Conservation (phyloP, 2,329 filamentous ascomycete genomes). For the Fusarium sp. region DNA sequence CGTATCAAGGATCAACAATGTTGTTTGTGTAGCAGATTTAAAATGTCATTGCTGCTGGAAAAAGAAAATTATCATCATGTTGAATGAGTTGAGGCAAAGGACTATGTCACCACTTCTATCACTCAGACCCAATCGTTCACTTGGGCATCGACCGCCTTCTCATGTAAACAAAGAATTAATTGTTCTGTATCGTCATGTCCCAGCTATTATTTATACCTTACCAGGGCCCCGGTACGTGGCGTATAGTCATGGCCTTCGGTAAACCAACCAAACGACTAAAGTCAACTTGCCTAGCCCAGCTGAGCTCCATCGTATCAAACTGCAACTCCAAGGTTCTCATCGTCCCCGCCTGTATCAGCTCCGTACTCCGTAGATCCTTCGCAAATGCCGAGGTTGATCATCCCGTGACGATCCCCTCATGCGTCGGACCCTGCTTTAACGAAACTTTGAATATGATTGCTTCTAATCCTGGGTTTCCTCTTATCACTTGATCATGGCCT, state of each 20-base stretch:
- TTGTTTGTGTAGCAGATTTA: neutral
- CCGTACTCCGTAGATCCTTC: conserved; percentile 32
- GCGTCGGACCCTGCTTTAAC: conserved; percentile 27
- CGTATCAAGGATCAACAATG: neutral
- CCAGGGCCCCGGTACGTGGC: conserved; percentile 23
- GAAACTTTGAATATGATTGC: conserved; percentile 5
- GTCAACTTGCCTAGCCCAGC: conserved; percentile 8
- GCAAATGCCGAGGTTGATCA: conserved; percentile 20
- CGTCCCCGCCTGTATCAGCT: neutral
- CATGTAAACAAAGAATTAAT: neutral
- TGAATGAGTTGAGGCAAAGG: conserved; percentile 7
- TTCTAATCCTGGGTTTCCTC: conserved; percentile 7
- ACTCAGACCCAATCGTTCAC: conserved; percentile 12
- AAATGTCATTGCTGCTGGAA: neutral
- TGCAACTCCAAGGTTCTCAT: conserved; percentile 7
- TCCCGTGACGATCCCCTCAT: conserved; percentile 42
- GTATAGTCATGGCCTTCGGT: neutral
- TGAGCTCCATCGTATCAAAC: conserved; percentile 11
- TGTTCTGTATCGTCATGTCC: neutral
- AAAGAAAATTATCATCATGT: neutral
- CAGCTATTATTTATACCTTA: neutral
- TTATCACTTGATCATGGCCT: conserved; percentile 9
- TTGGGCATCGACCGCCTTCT: neutral
- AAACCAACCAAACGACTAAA: conserved; percentile 16
- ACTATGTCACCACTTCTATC: neutral